Conservation (phyloP, 2,329 filamentous ascomycete species). For the Harringtonia lauricola region DNA sequence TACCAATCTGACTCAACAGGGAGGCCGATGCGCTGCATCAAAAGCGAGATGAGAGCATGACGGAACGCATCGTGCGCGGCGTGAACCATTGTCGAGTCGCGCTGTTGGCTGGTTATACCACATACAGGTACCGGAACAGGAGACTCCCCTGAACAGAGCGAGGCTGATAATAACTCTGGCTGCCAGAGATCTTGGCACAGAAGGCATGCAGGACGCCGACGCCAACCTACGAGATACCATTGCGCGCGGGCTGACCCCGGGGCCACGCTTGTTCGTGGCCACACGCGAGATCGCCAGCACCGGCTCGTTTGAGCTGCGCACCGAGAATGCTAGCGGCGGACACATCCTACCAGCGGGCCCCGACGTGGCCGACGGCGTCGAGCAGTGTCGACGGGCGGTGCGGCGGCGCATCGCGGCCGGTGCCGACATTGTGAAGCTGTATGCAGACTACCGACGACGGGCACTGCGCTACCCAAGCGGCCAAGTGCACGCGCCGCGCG, state of each 20-base stretch:
- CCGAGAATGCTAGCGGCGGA: constrained; percentile 29
- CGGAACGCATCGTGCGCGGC: constrained; percentile 43
- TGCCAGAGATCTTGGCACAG: constrained; percentile 36
- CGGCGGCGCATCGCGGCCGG: constrained; percentile 33
- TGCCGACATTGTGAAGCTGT: constrained; percentile 40
- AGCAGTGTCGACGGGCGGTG: constrained; percentile 33
- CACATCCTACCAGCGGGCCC: constrained; percentile 24
- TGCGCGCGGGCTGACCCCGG: constrained; percentile 40
- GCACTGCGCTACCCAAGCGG: constrained; percentile 23
- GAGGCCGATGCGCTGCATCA: constrained; percentile 32
- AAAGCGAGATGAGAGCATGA: constrained; percentile 45
- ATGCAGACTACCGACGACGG: constrained; percentile 35
- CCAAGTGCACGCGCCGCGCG: constrained; percentile 24
- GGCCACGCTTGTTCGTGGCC: constrained; percentile 44
- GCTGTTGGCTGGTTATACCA: constrained; percentile 46
- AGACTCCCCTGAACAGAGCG: too few relatives aligned
- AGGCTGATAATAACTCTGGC: too few relatives aligned
- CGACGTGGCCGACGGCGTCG: constrained; percentile 35
- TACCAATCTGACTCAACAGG: constrained; percentile 11
- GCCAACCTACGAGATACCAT: constrained; percentile 40
- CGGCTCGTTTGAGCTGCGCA: constrained; percentile 36
- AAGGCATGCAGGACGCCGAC: constrained; percentile 38
- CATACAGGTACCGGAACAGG: constrained; percentile 32
- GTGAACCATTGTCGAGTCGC: constrained; percentile 40
- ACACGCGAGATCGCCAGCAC: constrained; percentile 38